phyloP scores from a whole-genome alignment of 2,329 filamentous ascomycete species.

The Cadophora luteo-olivacea region DNA sequence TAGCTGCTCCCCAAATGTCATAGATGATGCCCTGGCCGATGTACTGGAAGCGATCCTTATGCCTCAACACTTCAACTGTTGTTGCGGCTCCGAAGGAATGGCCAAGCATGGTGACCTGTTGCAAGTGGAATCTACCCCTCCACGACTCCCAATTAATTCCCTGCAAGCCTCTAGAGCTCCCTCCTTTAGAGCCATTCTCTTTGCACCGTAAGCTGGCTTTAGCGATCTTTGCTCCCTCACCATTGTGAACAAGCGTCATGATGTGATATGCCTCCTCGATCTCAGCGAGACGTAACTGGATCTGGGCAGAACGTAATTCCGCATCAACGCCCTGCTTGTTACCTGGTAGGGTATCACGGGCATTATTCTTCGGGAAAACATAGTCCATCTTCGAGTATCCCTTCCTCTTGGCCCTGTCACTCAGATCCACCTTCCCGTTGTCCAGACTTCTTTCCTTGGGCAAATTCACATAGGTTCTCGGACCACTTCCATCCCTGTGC shows the following conservation, averaged over 20 bases:
- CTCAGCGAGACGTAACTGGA: constrained; percentile 67
- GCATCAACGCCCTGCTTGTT: constrained; percentile 66
- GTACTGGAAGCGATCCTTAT: constrained; percentile 59
- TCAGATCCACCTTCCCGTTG: constrained; percentile 41
- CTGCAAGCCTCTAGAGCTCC: constrained; percentile 63
- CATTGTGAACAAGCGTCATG: constrained; percentile 60
- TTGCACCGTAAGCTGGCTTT: constrained; percentile 60
- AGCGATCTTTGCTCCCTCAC: constrained; percentile 57
- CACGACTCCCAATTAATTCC: constrained; percentile 63
- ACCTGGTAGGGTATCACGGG: constrained; percentile 56
- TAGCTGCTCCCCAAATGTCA: constrained; percentile 67
- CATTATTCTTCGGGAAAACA: constrained; percentile 65
- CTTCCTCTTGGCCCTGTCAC: constrained; percentile 46
- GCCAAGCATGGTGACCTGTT: constrained; percentile 66
- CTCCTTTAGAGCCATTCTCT: constrained; percentile 57
- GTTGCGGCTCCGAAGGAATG: constrained; percentile 74
- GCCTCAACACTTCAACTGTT: constrained; percentile 63
- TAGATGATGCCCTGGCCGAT: constrained; percentile 70
- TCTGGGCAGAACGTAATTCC: constrained; percentile 65
- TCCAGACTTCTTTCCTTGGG: constrained; percentile 49
- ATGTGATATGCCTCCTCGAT: constrained; percentile 67
- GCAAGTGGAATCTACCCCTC: constrained; percentile 60
- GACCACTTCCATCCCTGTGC: constrained; percentile 69
- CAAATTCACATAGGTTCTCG: constrained; percentile 66
- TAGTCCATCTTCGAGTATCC: constrained; percentile 63